Conservation (phyloP, 2,329 filamentous ascomycete genomes). For the Fusarium sulawesiense region DNA sequence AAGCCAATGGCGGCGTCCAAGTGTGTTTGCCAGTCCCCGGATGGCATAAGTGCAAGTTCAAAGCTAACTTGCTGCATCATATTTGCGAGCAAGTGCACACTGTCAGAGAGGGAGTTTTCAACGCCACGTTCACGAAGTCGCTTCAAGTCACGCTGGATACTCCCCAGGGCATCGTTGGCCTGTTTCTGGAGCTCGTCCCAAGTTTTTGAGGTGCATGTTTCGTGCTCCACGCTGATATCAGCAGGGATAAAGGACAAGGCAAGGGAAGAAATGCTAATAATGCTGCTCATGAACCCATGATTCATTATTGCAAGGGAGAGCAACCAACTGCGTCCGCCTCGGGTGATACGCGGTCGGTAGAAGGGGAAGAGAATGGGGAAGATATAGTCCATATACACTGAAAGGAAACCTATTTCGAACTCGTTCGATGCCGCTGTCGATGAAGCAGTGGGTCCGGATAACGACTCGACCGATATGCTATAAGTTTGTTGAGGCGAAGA, state of each 20-base stretch:
- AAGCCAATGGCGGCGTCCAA: not conserved
- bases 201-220: not conserved
- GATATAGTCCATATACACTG: not conserved
- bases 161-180: not conserved
- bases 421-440: not conserved
- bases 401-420: not conserved
- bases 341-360: not conserved
- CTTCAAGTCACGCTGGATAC: not conserved
- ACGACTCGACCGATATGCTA: not conserved
- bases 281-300: not conserved
- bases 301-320: not conserved
- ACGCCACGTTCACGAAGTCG: not conserved
- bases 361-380: not conserved
- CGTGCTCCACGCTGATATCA: not conserved
- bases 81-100: not conserved
- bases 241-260: not conserved
- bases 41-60: not conserved
- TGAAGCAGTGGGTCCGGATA: not conserved
- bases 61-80: not conserved
- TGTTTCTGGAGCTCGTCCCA: not conserved
- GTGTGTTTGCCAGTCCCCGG: not conserved
- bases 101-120: not conserved
- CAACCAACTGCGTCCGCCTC: not conserved
- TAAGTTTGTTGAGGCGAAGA: not conserved
- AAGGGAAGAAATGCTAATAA: not conserved